phyloP scores from a whole-genome alignment of 176 grass and related monocot genomes.

The Chrysopogon serrulatus region DNA sequence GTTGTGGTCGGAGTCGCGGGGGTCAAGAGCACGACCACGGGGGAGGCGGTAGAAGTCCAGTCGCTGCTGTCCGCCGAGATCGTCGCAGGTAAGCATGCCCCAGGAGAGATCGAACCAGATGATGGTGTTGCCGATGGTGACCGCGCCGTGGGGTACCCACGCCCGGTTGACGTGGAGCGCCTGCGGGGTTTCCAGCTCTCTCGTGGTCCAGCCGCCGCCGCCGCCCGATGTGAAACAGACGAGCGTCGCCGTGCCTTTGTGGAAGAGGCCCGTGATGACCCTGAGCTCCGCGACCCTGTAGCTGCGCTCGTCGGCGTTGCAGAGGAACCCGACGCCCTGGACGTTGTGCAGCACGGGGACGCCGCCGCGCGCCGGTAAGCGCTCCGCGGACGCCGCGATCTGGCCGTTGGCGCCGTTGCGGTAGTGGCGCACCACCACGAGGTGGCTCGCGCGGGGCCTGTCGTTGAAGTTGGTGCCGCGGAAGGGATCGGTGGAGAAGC shows the following conservation, averaged over 20 bases:
- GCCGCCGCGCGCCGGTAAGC: neutral
- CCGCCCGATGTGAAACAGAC: neutral
- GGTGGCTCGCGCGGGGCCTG: neutral
- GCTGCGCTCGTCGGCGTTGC: fast-evolving
- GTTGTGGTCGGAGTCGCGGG: too few relatives aligned
- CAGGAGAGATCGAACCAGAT: neutral
- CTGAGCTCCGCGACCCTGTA: neutral
- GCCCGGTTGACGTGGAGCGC: neutral
- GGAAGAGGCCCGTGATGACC: neutral
- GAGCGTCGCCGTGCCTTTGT: neutral
- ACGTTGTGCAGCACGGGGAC: neutral
- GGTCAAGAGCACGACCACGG: too few relatives aligned
- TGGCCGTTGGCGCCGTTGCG: neutral
- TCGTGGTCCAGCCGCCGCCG: neutral
- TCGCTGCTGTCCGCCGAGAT: too few relatives aligned
- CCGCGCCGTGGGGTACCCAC: neutral
- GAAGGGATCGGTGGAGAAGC: neutral
- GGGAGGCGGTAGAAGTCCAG: too few relatives aligned
- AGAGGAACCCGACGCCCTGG: neutral
- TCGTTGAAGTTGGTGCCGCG: neutral
- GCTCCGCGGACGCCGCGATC: neutral
- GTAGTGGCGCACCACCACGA: neutral
- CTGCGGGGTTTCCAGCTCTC: fast-evolving
- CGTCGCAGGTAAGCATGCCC: neutral
- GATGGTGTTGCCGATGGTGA: neutral